phyloP scores from a whole-genome alignment of 1,284 basidiomycete species.

The Microbotryomycetes sp. region DNA sequence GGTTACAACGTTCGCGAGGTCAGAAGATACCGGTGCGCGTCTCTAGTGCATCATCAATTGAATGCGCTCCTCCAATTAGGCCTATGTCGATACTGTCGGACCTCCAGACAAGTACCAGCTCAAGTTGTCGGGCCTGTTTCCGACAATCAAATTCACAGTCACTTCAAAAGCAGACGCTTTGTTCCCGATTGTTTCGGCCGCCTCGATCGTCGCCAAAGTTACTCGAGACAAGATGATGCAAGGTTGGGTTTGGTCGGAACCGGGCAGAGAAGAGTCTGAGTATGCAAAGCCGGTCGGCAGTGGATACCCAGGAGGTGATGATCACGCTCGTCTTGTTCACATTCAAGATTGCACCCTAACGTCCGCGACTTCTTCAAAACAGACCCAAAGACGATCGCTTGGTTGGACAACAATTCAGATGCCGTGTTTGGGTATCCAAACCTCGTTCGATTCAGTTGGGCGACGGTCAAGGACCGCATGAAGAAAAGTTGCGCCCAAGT shows the following conservation, averaged over 20 bases:
- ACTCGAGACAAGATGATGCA: slow-evolving; percentile 88
- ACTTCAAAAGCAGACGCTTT: slow-evolving; percentile 87
- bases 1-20: slow-evolving; percentile 80
- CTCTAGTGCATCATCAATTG: not conserved
- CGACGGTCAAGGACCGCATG: slow-evolving; percentile 77
- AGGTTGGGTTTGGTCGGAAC: slow-evolving; percentile 57
- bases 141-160: slow-evolving; percentile 78
- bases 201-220: slow-evolving; percentile 92
- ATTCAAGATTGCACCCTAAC: not conserved
- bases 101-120: slow-evolving; percentile 75
- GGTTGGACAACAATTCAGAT: slow-evolving; percentile 68
- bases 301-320: slow-evolving; percentile 77
- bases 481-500: slow-evolving; percentile 70
- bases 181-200: slow-evolving; percentile 94
- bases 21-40: slow-evolving; percentile 18
- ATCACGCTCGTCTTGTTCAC: not conserved
- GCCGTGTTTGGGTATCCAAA: slow-evolving; percentile 89
- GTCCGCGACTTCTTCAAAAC: slow-evolving; percentile 1
- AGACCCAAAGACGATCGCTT: slow-evolving; percentile 90
- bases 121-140: slow-evolving; percentile 69
- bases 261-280: slow-evolving; percentile 26
- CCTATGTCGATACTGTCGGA: slow-evolving; percentile 93
- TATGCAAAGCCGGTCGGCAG: slow-evolving; percentile 52
- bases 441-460: slow-evolving; percentile 90
- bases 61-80: slow-evolving; percentile 41